These are phyloP conservation scores for Conidiobolus incongruus DNA, from an alignment of 371 early-diverging fungal species.

Conservation along the genomic window DNA sequence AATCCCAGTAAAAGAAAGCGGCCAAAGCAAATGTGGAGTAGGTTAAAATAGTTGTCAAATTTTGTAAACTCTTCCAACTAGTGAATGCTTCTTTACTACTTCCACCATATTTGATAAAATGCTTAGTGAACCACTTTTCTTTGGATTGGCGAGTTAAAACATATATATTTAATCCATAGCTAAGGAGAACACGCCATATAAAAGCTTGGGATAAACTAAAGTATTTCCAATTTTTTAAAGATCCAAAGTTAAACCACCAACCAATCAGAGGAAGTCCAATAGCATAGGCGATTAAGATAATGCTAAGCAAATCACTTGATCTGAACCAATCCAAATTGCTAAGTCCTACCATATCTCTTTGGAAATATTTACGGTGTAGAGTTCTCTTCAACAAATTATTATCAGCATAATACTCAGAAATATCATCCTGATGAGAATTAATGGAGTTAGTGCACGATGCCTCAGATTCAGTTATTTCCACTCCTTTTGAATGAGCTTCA, in stretches of 20 bases:
- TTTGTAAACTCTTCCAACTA: constrained; percentile 88
- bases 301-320: constrained; percentile 53
- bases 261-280: constrained; percentile 35
- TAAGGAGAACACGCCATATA: constrained; percentile 69
- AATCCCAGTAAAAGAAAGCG: constrained; percentile 24
- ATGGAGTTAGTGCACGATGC: no score
- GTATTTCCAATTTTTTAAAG: no score
- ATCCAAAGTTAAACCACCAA: constrained; percentile 10
- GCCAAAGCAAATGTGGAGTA: constrained; percentile 59
- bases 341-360: constrained; percentile 70
- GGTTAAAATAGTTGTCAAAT: constrained; percentile 65
- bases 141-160: constrained; percentile 55
- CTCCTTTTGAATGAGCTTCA: no score
- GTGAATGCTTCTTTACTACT: constrained; percentile 65
- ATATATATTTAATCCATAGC: constrained; percentile 41
- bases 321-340: constrained; percentile 74
- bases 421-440: no score
- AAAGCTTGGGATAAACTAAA: constrained; percentile 42
- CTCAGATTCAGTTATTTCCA: no score
- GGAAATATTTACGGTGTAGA: constrained; percentile 22
- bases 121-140: constrained; percentile 61
- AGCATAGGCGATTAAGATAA: constrained; percentile 48
- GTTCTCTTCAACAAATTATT: no score
- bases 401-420: constrained; percentile 1
- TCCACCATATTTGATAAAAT: constrained; percentile 81